Percentiles rank a stretch among this genome's conserved stretches.
These are phyloP conservation scores for Hysterium pulicare DNA, from an alignment of 2,329 filamentous ascomycete species.

Conservation along the genomic window DNA sequence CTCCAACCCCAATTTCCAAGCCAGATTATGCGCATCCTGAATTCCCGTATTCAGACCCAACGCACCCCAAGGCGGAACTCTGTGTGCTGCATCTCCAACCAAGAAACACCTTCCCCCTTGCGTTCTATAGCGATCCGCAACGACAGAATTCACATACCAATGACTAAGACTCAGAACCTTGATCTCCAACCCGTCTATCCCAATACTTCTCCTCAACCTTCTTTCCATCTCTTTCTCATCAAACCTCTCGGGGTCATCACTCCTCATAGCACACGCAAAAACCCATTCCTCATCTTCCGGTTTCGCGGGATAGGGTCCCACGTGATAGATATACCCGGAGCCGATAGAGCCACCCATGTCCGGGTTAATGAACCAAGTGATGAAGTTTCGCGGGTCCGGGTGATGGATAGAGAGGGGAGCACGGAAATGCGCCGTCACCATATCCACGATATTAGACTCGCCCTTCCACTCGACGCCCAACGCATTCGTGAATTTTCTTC, in stretches of 20 bases:
- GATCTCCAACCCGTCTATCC: slow-evolving; percentile 25
- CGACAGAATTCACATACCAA: slow-evolving; percentile 30
- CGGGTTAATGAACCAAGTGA: slow-evolving; percentile 37
- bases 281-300: slow-evolving; percentile 32
- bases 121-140: slow-evolving; percentile 22
- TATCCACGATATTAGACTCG: slow-evolving; percentile 29
- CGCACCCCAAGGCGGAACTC: slow-evolving; percentile 35
- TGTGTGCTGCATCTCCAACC: slow-evolving; percentile 38
- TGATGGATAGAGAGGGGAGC: slow-evolving; percentile 22
- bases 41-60: slow-evolving; percentile 39
- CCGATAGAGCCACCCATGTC: slow-evolving; percentile 29
- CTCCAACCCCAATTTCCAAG: slow-evolving; percentile 36
- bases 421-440: slow-evolving; percentile 33
- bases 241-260: slow-evolving; percentile 20
- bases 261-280: slow-evolving; percentile 23
- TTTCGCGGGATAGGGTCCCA: slow-evolving; percentile 29
- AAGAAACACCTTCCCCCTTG: slow-evolving; percentile 21
- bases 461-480: slow-evolving; percentile 30
- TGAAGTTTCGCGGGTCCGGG: slow-evolving; percentile 28
- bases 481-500: slow-evolving; percentile 24
- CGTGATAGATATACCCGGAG: slow-evolving; percentile 34
- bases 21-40: slow-evolving; percentile 37
- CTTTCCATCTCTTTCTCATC: slow-evolving; percentile 19
- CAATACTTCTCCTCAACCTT: slow-evolving; percentile 23
- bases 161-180: slow-evolving; percentile 31